Conservation (phyloP, 1,284 basidiomycete species). For the Bjerkandera adusta region DNA sequence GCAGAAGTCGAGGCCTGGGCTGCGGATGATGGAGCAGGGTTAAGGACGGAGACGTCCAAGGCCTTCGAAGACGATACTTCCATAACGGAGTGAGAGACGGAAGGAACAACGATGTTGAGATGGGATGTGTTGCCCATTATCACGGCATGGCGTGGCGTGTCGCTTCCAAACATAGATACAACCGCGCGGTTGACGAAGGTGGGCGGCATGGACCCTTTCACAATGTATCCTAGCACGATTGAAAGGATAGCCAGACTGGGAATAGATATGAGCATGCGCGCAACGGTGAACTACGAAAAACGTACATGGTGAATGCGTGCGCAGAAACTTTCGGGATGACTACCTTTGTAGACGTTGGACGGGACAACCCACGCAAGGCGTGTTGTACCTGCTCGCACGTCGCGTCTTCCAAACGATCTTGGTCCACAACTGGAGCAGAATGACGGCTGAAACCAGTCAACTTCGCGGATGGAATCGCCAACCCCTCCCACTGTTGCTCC, state of each 20-base stretch:
- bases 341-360: constrained; percentile 15
- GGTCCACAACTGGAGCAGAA: constrained; percentile 42
- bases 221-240: constrained; percentile 61
- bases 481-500: constrained; percentile 46
- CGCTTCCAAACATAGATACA: too few species aligned
- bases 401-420: constrained; percentile 41
- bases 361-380: constrained; percentile 42
- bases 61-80: constrained; percentile 54
- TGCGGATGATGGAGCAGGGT: constrained; percentile 36
- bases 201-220: constrained; percentile 48
- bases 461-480: constrained; percentile 42
- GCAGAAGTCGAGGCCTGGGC: constrained; percentile 28
- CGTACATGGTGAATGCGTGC: constrained; percentile 64
- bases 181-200: constrained; percentile 13
- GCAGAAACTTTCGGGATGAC: constrained; percentile 32
- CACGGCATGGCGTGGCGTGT: too few species aligned
- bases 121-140: too few species aligned
- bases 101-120: too few species aligned
- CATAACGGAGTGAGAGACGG: too few species aligned
- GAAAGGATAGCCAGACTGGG: constrained; percentile 63
- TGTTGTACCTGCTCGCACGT: constrained; percentile 42
- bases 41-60: constrained; percentile 53
- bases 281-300: constrained; percentile 17
- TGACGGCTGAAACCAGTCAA: constrained; percentile 36
- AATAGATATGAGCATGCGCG: constrained; percentile 17